Conservation (phyloP, 495 filamentous ascomycete species). For the Neurospora africana region DNA sequence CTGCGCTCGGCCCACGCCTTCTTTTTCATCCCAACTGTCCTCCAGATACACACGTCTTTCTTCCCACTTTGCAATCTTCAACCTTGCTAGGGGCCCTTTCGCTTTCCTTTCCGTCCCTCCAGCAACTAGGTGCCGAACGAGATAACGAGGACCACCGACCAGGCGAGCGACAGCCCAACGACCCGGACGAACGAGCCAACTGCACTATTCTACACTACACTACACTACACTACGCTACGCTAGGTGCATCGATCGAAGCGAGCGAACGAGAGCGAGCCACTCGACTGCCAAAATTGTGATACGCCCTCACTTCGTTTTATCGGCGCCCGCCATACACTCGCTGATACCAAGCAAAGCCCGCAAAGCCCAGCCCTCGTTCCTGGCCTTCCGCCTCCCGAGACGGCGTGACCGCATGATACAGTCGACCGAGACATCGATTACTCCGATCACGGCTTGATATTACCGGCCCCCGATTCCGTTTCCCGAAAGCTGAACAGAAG, state of each 20-base stretch:
- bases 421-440: background rate
- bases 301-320: background rate
- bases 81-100: background rate
- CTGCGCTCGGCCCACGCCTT: background rate
- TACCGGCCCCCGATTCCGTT: background rate
- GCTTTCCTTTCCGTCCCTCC: background rate
- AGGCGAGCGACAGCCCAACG: background rate
- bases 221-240: background rate
- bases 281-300: background rate
- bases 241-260: background rate
- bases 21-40: background rate
- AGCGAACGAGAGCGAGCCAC: background rate
- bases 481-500: background rate
- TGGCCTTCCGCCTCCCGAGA: background rate
- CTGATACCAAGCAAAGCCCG: background rate
- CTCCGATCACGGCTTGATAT: background rate
- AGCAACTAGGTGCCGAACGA: background rate
- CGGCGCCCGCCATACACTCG: background rate
- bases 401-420: background rate
- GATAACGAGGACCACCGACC: background rate
- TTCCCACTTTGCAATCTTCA: background rate
- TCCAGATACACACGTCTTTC: background rate
- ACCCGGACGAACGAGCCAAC: background rate
- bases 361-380: background rate
- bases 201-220: no score